Percentiles rank a stretch among this genome's conserved stretches.
These are phyloP conservation scores for Lentinus tigrinus DNA, from an alignment of 768 basidiomycete genomes.

Conservation along the genomic window DNA sequence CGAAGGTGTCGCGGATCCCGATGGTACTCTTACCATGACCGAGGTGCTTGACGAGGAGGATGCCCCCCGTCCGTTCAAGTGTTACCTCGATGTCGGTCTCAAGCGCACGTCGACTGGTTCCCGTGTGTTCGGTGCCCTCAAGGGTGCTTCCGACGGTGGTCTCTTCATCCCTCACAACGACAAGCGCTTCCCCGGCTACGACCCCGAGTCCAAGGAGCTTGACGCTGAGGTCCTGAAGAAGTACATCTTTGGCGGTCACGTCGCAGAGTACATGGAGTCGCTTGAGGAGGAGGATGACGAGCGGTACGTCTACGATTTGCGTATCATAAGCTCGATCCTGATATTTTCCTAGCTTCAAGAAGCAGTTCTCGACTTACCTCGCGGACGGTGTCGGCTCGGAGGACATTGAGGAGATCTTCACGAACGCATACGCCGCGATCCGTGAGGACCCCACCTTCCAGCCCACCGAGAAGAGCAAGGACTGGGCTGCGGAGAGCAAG, in stretches of 20 bases:
- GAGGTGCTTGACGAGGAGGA: slow-evolving; percentile 88
- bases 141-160: slow-evolving; percentile 97
- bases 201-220: slow-evolving; percentile 87
- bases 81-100: slow-evolving; percentile 97
- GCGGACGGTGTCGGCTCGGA: slow-evolving; percentile 94
- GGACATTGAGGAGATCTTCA: slow-evolving; percentile 96
- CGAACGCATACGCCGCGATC: slow-evolving; percentile 90
- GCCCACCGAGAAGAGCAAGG: slow-evolving; percentile 82
- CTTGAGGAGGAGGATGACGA: slow-evolving; percentile 99
- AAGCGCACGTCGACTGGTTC: slow-evolving; percentile 97
- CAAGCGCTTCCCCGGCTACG: slow-evolving; percentile 97
- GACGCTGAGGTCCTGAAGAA: slow-evolving; percentile 95
- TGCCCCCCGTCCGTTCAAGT: slow-evolving; percentile 98
- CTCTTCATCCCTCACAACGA: slow-evolving; percentile 97
- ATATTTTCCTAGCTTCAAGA: slow-evolving; percentile 75
- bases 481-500: slow-evolving; percentile 86
- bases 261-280: slow-evolving; percentile 99
- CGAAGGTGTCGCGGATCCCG: slow-evolving; percentile 88
- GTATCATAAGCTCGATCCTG: slow-evolving; percentile 1
- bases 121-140: slow-evolving; percentile 97
- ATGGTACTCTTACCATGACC: slow-evolving; percentile 81
- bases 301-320: slow-evolving; percentile 48
- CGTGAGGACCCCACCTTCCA: slow-evolving; percentile 92
- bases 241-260: slow-evolving; percentile 97
- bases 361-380: slow-evolving; percentile 94